Base-by-base conservation (phyloP, 1,284 basidiomycete species). In the Cutaneotrichosporon daszewskae region DNA sequence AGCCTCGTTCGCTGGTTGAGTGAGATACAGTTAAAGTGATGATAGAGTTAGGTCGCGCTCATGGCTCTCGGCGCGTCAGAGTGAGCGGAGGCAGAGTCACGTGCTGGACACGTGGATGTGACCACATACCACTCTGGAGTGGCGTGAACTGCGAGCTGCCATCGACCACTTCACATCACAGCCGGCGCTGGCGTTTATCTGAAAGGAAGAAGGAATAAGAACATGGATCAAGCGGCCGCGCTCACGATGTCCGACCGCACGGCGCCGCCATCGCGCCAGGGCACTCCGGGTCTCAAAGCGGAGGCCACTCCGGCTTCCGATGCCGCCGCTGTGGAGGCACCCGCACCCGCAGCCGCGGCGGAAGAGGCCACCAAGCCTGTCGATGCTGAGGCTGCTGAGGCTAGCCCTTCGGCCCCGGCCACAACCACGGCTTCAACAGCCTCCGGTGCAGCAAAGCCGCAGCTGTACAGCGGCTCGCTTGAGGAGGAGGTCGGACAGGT, bases 401-500 rank as follows among this genome's bases (percentile, higher is more conserved):
- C 28, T 6, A 31, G 28, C 14, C n/a, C 32, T 10, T 17, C 42
- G 16, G 10, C 20, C 8, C 35, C 40, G 20, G 32, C 32, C 14
- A n/a, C 40, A 14, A n/a, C 36, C 13, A 26, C 39, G 4, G 39
- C 39, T 3, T 31, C 29, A n/a, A 24, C 31, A 11, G 38, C 38
- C 16, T n/a, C 29, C 2, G 38, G 23, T 13, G 28, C 38, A 2
- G 38, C 14, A 13, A 28, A 14, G 29, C 38, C 25, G 27, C 32
- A 34, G 40, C 36, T 68, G 12, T 59, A 62, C 25, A 32, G 49
- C 9, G 52, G 45, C n/a, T 59, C 77, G 44, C 72, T 92, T 37
- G 83, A 91, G 60, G 83, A 89, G 56, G 89, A 92, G 68, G 86
- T 94, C 8, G 77, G 77, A 4, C 84, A 92, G 63, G 87, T 90